Percentiles rank a stretch among this genome's conserved stretches.
These are phyloP conservation scores for Penicillium pulvis DNA, from an alignment of 495 filamentous ascomycete genomes.

Conservation along the genomic window DNA sequence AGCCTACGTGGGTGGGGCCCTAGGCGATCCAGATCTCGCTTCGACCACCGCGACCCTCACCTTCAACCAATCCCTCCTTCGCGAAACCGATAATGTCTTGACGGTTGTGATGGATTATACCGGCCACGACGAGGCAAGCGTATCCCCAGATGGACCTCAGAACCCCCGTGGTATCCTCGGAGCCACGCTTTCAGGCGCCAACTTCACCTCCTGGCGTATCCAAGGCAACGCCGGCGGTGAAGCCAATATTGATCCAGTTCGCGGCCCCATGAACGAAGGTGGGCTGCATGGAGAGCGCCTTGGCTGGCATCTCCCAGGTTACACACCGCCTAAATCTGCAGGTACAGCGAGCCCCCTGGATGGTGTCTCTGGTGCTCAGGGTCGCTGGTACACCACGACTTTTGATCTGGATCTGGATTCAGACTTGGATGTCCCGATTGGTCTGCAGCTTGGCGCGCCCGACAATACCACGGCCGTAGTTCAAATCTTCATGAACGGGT, in stretches of 20 bases:
- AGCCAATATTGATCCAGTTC: constrained; percentile 59
- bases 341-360: constrained; percentile 41
- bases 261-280: constrained; percentile 75
- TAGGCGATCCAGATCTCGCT: constrained; percentile 49
- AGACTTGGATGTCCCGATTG: constrained; percentile 45
- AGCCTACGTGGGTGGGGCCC: constrained; percentile 53
- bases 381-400: constrained; percentile 59
- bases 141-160: constrained; percentile 60
- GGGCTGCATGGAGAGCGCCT: constrained; percentile 65
- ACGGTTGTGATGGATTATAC: constrained; percentile 71
- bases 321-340: constrained; percentile 46
- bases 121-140: constrained; percentile 65
- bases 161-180: constrained; percentile 68
- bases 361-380: constrained; percentile 52
- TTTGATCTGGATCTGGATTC: constrained; percentile 54
- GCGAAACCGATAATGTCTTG: constrained; percentile 53
- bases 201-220: constrained; percentile 66
- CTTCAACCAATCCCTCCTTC: constrained; percentile 47
- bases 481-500: constrained; percentile 46
- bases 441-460: constrained; percentile 32
- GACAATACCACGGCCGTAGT: constrained; percentile 30
- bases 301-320: constrained; percentile 66
- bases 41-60: constrained; percentile 21
- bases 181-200: constrained; percentile 49
- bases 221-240: constrained; percentile 76